These are phyloP conservation scores for Colletotrichum destructivum DNA, from an alignment of 2,329 filamentous ascomycete species.

Conservation along the genomic window DNA sequence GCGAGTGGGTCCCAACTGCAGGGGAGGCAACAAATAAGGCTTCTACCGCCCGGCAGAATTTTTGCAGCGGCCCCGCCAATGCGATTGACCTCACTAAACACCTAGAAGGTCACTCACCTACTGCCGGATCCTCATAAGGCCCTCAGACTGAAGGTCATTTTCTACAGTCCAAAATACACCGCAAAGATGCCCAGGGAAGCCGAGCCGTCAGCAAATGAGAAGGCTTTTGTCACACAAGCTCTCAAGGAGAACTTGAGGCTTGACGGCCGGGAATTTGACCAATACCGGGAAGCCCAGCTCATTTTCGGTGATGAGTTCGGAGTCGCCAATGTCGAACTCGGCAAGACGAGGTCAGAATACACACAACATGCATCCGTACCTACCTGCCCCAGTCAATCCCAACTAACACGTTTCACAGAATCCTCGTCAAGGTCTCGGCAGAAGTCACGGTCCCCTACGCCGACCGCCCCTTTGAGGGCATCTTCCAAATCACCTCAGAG, in stretches of 20 bases:
- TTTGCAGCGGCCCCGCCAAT: constrained; percentile 47
- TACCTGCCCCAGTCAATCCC: background rate
- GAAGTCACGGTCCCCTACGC: constrained; percentile 88
- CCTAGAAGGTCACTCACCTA: constrained; percentile 29
- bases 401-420: constrained; percentile 63
- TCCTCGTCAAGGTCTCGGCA: constrained; percentile 87
- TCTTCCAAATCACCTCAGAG: constrained; percentile 93
- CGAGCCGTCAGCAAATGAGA: constrained; percentile 91
- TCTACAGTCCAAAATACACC: constrained; percentile 43
- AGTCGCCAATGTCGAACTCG: constrained; percentile 86
- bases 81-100: constrained; percentile 43
- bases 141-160: constrained; percentile 29
- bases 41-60: constrained; percentile 68
- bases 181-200: constrained; percentile 89
- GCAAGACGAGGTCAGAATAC: constrained; percentile 83
- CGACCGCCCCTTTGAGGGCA: constrained; percentile 94
- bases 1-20: constrained; percentile 21
- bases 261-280: constrained; percentile 86
- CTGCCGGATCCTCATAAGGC: constrained; percentile 11
- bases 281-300: constrained; percentile 83
- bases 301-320: constrained; percentile 93
- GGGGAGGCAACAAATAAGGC: constrained; percentile 25
- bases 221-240: constrained; percentile 86
- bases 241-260: constrained; percentile 85
- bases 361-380: background rate